Base-by-base conservation (phyloP, 1,284 basidiomycete species). In the Ceratorhiza oryzae-sativae region DNA sequence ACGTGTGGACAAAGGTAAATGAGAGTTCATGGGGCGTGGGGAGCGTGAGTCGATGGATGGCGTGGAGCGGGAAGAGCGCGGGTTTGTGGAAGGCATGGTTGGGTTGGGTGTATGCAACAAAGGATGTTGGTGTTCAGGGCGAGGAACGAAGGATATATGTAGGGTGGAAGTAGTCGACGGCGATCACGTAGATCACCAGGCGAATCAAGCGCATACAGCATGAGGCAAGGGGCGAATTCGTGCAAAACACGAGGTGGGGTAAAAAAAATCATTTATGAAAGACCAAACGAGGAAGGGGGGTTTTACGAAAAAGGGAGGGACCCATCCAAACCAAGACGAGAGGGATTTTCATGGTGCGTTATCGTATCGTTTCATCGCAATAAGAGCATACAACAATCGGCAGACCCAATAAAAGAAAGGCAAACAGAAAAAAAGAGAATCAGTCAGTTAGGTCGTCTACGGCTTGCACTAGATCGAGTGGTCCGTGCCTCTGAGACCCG, bases 401-500 rank as follows among this genome's bases (percentile, higher is more conserved):
- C 4, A 45, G 13, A 30, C 27, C 42, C 3, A 18, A 62, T 48
- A 65, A 51, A 65, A 56, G 9, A 30, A 3, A 56, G 36, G 3
- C 46, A 65, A 32, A 62, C n/a, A n/a, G n/a, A 62, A 25, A 46
- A 48, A 48, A 53, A 53, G 20, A 53, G 25, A 49, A 25, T 20
- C 13, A 32, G 62, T 65, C 62, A 65, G 62, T 65, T 65, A 65
- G 25, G 46, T 32, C 63, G 49, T 55, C 39, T 53, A 67, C 49
- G 60, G 32, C 45, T 61, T 15, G 23, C 36, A n/a, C 23, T 67
- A 49, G 63, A 67, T 20, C 63, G 63, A 39, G 49, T 49, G 27
- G 61, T 55, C 51, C 63, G 63, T 67, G 63, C 63, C 63, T 67
- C 63, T 67, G 63, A 67, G 39, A 25, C 63, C 39, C 63, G 49